Conservation (phyloP, 306 rosid species). For the Dalbergia oliveri region DNA sequence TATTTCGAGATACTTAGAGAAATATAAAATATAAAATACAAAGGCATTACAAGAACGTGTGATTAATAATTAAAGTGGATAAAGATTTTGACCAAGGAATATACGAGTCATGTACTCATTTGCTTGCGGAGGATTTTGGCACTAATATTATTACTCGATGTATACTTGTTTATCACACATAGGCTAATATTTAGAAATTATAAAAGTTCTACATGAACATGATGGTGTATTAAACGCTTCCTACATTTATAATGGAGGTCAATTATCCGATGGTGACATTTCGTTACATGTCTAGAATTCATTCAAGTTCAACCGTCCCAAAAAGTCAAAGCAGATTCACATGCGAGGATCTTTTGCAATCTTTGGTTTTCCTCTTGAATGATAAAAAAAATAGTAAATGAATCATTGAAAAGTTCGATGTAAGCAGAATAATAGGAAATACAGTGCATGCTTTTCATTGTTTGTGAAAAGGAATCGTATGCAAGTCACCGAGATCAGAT, state of each 20-base stretch:
- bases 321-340: conserved; percentile 47
- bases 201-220: not conserved
- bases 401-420: not conserved
- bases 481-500: conserved; percentile 12
- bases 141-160: not conserved
- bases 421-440: conserved; percentile 11
- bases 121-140: too few relatives aligned
- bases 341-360: conserved; percentile 40
- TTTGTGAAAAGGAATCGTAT: conserved; percentile 24
- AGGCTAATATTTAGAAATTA: not conserved
- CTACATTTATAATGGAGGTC: not conserved
- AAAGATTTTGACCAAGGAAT: too few relatives aligned
- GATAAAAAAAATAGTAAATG: not conserved
- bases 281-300: conserved; percentile 18
- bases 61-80: too few relatives aligned
- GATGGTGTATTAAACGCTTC: not conserved
- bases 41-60: too few relatives aligned
- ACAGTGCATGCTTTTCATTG: conserved; percentile 13
- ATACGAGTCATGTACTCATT: too few relatives aligned
- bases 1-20: too few relatives aligned
- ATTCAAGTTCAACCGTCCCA: conserved; percentile 25
- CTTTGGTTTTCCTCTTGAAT: conserved; percentile 12
- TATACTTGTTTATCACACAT: conserved; percentile 2
- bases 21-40: too few relatives aligned
- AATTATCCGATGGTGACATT: conserved; percentile 16